These are phyloP conservation scores for Guadua angustifolia DNA, from an alignment of 176 grass and related monocot species.

Conservation along the genomic window DNA sequence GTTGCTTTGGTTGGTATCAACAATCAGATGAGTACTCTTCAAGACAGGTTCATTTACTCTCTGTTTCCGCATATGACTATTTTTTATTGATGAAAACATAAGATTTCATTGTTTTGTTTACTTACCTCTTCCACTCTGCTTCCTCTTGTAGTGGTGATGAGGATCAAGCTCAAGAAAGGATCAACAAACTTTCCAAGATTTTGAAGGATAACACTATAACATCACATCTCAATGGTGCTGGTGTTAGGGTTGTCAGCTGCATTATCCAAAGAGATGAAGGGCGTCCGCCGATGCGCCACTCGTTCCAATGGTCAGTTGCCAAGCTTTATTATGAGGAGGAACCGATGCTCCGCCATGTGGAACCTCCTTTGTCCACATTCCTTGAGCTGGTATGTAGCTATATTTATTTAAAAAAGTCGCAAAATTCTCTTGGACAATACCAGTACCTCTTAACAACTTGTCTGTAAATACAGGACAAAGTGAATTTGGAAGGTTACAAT, in stretches of 20 bases:
- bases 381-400: constrained; percentile 80
- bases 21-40: constrained; percentile 96
- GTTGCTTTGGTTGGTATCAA: constrained; percentile 97
- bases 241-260: constrained; percentile 80
- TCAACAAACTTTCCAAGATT: constrained; percentile 92
- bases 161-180: constrained; percentile 97
- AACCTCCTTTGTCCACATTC: constrained; percentile 93
- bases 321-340: constrained; percentile 94
- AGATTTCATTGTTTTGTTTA: constrained; percentile 34
- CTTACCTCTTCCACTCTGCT: constrained; percentile 32
- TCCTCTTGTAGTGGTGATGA: constrained; percentile 84
- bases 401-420: not conserved
- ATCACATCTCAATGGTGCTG: constrained; percentile 73
- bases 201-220: constrained; percentile 83
- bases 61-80: constrained; percentile 25
- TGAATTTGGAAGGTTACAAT: constrained; percentile 85
- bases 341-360: constrained; percentile 91
- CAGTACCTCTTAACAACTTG: constrained; percentile 32
- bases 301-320: constrained; percentile 84
- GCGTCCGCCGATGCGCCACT: constrained; percentile 93
- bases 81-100: constrained; percentile 37
- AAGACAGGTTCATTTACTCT: constrained; percentile 76
- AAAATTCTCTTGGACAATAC: constrained; percentile 31
- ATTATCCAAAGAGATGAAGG: constrained; percentile 99
- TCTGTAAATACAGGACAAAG: constrained; percentile 65